Evolutionary conservation across 2,329 filamentous ascomycete genomes (phyloP), one percentile per base, ranked within the genome.

Genomic region (Colletotrichum sp.): DNA sequence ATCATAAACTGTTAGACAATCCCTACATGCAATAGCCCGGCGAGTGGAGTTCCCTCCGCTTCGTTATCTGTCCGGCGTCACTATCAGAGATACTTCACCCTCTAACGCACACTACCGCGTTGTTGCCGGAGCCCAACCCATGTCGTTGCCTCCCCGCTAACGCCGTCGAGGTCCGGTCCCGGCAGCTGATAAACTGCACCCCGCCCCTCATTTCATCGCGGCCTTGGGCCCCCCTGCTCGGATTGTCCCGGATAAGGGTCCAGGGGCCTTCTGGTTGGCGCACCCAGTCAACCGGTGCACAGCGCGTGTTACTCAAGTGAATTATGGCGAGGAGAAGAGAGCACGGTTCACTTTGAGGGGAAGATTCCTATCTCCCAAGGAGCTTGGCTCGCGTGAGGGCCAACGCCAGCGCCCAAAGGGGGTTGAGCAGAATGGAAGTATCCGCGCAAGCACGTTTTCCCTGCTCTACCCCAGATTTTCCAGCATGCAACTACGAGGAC

Each of bases 161-260:
- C 16, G 68, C 59, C 57, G 59, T 71, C 68, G 44, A 55, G 68
- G 39, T 71, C 68, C 68, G 68, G 68, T 64, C 59, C 60, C 59
- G 59, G 59, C 44, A 65, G 57, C 60, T 71, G 68, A 71, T 71
- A 71, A 65, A 39, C 68, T n/a, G 57, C 57, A 65, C 3, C 59
- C 60, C 68, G 59, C 59, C 44, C 68, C 16, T 65, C 30, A 64
- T 70, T 36, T 18, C 55, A 48, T n/a, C 9, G 13, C 28, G 68
- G n/a, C 36, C 44, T 52, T 69, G 67, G 67, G 1, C 3, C 22
- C 52, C 67, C 67, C 24, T 70, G 68, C 68, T 36, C 68, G 68
- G 68, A 63, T 70, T 70, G 34, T 70, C 34, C 68, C 68, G 68
- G 68, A 70, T 70, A 70, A 70, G 36, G 57, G 32, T 63, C 57